Evolutionary conservation across 306 rosid species (phyloP), one percentile per base, ranked within the genome.

Genomic region (Fragaria iinumae): DNA sequence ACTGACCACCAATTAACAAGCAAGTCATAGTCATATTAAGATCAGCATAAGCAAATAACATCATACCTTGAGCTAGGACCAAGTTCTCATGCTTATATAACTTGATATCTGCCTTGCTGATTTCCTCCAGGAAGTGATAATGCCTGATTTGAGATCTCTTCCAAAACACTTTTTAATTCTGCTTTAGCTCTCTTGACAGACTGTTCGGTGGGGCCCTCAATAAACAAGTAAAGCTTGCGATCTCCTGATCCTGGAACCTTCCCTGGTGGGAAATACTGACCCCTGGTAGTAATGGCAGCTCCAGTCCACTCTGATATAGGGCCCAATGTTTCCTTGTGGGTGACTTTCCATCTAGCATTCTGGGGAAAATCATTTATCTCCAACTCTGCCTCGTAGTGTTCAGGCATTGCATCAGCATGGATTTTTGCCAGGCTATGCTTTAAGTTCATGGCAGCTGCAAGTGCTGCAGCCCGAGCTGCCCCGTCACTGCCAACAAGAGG

Each of bases 351-450:
- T 70, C 98, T 81, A 69, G 98, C 98, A 87, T 90, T 93, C 86
- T 93, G 98, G 39, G 98, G 98, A 73, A 93, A 93, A 84, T 93
- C 98, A 78, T 93, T 91, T 77, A 93, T 93, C 84, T 93, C 98
- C 82, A 91, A 84, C 80, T 91, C 98, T 14, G 97, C 96, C 77
- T 93, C 97, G 25, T 90, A 93, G 78, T 93, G 97, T 86, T 91
- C 98, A 18, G 97, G 97, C 88, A 93, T 80, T 45, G 94, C 92
- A 83, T 86, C 93, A 55, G 88, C 89, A 73, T 90, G 97, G 79
- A 93, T 86, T 89, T 93, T 91, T 6, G 90, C 93, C 75, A 93
- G 83, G 83, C 91, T 93, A 77, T 89, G 91, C 83, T 93, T 96
- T 80, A 93, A 88, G 89, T 93, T 93, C 76, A 93, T 83, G 23